Percentiles rank a stretch among this genome's conserved stretches.
phyloP scores from a whole-genome alignment of 1,284 basidiomycete species.

The Ustilago vetiveriae region DNA sequence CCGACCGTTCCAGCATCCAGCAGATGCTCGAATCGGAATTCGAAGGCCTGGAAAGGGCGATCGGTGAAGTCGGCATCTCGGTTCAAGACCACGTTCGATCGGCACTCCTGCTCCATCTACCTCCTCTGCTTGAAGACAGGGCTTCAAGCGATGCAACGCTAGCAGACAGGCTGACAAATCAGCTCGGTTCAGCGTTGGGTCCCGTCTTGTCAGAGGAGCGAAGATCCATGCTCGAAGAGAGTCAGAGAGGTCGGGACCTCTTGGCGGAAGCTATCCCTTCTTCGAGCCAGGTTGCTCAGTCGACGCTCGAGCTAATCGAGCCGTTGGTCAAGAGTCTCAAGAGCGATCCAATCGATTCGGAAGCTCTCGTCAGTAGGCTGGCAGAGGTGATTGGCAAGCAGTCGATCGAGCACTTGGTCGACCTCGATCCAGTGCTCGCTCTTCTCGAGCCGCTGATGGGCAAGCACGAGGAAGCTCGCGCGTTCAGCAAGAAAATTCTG shows the following conservation, averaged over 20 bases:
- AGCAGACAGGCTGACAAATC: conserved; percentile 24
- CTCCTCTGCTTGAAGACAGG: conserved; percentile 40
- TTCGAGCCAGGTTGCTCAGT: conserved; percentile 26
- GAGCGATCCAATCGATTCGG: conserved; percentile 46
- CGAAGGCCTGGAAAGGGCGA: conserved; percentile 13
- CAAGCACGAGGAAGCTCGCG: conserved; percentile 49
- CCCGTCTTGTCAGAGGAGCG: conserved; percentile 30
- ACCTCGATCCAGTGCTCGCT: conserved; percentile 54
- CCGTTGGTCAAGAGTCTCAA: conserved; percentile 45
- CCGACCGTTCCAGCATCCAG: conserved; percentile 35
- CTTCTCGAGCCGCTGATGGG: conserved; percentile 57
- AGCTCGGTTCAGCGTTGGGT: conserved; percentile 25
- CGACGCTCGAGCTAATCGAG: conserved; percentile 31
- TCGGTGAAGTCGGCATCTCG: conserved; percentile 17
- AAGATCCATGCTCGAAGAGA: conserved; percentile 21
- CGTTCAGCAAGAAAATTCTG: conserved; percentile 38
- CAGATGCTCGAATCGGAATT: conserved; percentile 30
- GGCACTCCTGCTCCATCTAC: conserved; percentile 32
- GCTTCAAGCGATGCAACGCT: conserved; percentile 6
- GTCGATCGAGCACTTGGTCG: conserved; percentile 55
- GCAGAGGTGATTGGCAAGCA: conserved; percentile 51
- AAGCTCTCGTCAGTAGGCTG: conserved; percentile 32
- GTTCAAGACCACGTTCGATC: conserved; percentile 30
- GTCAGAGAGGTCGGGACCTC: conserved; percentile 15
- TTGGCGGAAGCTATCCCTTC: conserved; percentile 17